These are phyloP conservation scores for Cytospora leucostoma DNA, from an alignment of 2,329 filamentous ascomycete species.

Conservation along the genomic window DNA sequence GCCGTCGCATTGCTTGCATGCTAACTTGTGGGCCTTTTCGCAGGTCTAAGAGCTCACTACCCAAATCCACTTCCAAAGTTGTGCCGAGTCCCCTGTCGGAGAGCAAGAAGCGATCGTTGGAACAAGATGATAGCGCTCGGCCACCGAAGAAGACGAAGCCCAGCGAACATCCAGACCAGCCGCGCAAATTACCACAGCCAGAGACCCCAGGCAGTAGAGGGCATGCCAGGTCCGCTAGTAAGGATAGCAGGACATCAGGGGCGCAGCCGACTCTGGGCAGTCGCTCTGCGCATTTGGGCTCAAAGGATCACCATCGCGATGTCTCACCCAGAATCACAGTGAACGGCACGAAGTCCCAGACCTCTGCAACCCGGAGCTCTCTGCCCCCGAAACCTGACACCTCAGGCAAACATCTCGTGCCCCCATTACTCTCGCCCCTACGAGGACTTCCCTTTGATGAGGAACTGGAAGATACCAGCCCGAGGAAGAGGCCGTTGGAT, in stretches of 20 bases:
- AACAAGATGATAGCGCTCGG: conserved; percentile 47
- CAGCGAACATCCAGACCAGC: conserved; percentile 17
- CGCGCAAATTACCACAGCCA: conserved; percentile 22
- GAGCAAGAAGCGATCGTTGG: conserved; percentile 49
- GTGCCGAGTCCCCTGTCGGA: conserved; percentile 43
- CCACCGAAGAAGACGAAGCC: conserved; percentile 50
- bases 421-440: conserved; percentile 56
- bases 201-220: conserved; percentile 22
- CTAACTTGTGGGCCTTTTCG: conserved; percentile 29
- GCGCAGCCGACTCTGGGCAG: conserved; percentile 15
- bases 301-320: conserved; percentile 21
- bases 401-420: conserved; percentile 45
- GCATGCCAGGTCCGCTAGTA: conserved; percentile 18
- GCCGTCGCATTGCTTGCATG: conserved; percentile 32
- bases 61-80: conserved; percentile 34
- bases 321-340: conserved; percentile 29
- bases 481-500: conserved; percentile 38
- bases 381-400: conserved; percentile 43
- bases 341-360: conserved; percentile 44
- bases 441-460: conserved; percentile 47
- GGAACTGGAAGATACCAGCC: conserved; percentile 35
- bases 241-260: conserved; percentile 21
- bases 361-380: conserved; percentile 38
- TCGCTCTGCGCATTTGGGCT: conserved; percentile 18
- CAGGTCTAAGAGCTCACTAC: conserved; percentile 34